A percentile compares a stretch with the other conserved stretches of the same genome.
Conservation (phyloP, 129 eudicot genomes). For the Lonicera japonica region DNA sequence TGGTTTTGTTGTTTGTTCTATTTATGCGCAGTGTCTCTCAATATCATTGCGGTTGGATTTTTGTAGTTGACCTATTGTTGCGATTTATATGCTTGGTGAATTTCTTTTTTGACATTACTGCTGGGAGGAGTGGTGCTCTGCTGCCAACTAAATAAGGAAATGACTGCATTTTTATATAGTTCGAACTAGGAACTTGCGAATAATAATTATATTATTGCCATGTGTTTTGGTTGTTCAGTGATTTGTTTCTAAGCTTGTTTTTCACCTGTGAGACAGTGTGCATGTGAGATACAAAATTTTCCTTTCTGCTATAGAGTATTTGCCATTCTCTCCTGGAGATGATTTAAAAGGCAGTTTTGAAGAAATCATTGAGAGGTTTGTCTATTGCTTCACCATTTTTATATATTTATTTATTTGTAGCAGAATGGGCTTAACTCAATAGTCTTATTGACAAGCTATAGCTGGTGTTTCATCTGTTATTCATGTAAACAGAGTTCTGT, state of each 20-base stretch:
- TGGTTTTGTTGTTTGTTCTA: background rate
- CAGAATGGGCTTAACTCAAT: background rate
- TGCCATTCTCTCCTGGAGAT: conserved; percentile 76
- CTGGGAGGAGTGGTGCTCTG: background rate
- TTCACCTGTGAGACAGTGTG: conserved; percentile 46
- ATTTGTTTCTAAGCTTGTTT: conserved; percentile 9
- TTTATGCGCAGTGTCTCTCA: background rate
- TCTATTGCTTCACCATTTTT: background rate
- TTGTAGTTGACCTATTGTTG: background rate
- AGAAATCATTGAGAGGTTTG: conserved; percentile 91
- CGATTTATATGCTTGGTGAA: background rate
- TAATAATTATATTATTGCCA: background rate
- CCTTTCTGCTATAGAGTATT: conserved; percentile 78
- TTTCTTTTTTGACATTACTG: background rate
- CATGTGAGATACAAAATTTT: conserved; percentile 80
- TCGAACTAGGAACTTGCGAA: background rate
- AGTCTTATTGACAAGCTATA: conserved; percentile 9
- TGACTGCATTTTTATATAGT: background rate
- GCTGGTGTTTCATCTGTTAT: conserved; percentile 8
- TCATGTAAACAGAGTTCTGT: conserved; percentile 49
- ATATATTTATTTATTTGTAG: conserved; percentile 1
- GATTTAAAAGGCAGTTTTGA: conserved; percentile 64
- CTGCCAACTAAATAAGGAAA: background rate
- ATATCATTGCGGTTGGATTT: background rate
- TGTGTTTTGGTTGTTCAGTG: background rate